phyloP scores from a whole-genome alignment of 192 early-diverging fungal genomes.

The Coemansia sp. region DNA sequence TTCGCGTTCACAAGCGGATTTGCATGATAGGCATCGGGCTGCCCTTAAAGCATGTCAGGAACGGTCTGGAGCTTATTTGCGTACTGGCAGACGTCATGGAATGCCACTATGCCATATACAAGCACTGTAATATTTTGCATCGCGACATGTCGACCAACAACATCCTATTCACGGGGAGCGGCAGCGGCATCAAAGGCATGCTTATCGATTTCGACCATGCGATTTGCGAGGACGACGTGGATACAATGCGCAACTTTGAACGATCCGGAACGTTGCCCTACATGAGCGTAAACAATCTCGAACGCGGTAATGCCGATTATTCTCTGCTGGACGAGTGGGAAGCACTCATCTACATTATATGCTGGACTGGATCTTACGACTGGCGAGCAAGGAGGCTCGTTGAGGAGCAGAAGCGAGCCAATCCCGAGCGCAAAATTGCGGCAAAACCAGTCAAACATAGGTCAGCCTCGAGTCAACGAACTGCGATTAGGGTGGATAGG shows the following conservation, averaged over 20 bases:
- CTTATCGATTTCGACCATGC: constrained; percentile 38
- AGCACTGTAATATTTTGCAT: constrained; percentile 9
- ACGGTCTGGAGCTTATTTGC: constrained; percentile 11
- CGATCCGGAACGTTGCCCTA: constrained; percentile 32
- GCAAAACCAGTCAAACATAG: too few species aligned
- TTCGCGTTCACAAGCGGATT: constrained; percentile 16
- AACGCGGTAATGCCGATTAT: background rate
- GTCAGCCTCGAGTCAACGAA: too few species aligned
- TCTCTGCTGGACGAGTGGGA: constrained; percentile 34
- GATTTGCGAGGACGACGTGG: constrained; percentile 1
- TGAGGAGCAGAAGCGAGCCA: background rate
- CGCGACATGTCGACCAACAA: constrained; percentile 26
- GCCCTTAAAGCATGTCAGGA: constrained; percentile 5
- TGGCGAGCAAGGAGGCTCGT: constrained; percentile 1
- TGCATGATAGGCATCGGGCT: constrained; percentile 10
- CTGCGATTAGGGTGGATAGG: too few species aligned
- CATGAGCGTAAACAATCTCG: constrained; percentile 34
- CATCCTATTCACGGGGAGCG: constrained; percentile 2
- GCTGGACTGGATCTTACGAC: constrained; percentile 24
- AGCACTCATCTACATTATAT: constrained; percentile 30
- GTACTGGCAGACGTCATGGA: constrained; percentile 23
- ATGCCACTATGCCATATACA: constrained; percentile 7
- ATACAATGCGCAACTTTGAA: background rate
- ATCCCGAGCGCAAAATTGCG: too few species aligned
- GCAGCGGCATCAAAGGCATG: constrained; percentile 12